Conservation (phyloP, 768 basidiomycete genomes). For the Phanerochaete carnosa region DNA sequence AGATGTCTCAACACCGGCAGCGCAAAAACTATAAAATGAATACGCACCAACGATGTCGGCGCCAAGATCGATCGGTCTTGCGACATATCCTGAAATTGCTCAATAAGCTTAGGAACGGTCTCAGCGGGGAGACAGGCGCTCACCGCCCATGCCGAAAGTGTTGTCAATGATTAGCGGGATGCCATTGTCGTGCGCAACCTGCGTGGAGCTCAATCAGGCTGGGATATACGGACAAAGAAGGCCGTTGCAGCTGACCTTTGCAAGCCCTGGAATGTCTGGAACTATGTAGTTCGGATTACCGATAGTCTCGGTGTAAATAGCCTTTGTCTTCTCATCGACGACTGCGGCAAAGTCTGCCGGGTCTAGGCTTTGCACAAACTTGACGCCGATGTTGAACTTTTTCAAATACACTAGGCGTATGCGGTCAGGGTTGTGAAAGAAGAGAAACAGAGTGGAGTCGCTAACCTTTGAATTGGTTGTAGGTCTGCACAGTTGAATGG, state of each 20-base stretch:
- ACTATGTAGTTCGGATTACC: constrained; percentile 75
- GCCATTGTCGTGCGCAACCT: constrained; percentile 68
- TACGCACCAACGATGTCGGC: constrained; percentile 67
- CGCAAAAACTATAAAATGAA: no score
- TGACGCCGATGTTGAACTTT: constrained; percentile 60
- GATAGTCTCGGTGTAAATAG: constrained; percentile 71
- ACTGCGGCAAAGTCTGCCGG: constrained; percentile 59
- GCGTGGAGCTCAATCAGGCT: neutral
- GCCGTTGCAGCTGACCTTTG: constrained; percentile 42
- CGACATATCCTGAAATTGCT: constrained; percentile 43
- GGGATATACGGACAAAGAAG: neutral
- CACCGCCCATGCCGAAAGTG: constrained; percentile 71
- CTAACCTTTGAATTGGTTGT: constrained; percentile 69
- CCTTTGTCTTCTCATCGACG: constrained; percentile 78
- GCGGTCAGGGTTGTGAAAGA: neutral
- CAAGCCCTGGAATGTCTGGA: constrained; percentile 60
- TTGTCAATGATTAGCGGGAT: constrained; percentile 83
- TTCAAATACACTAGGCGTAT: constrained; percentile 56
- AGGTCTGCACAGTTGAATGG: constrained; percentile 36
- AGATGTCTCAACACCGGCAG: neutral
- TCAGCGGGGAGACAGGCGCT: neutral
- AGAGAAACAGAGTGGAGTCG: neutral
- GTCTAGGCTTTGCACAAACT: constrained; percentile 56
- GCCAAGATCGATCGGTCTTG: constrained; percentile 69
- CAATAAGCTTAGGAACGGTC: neutral